Percentiles rank a stretch among this genome's conserved stretches.
Conservation (phyloP, 192 early-diverging fungal species). For the Coemansia sp. region DNA sequence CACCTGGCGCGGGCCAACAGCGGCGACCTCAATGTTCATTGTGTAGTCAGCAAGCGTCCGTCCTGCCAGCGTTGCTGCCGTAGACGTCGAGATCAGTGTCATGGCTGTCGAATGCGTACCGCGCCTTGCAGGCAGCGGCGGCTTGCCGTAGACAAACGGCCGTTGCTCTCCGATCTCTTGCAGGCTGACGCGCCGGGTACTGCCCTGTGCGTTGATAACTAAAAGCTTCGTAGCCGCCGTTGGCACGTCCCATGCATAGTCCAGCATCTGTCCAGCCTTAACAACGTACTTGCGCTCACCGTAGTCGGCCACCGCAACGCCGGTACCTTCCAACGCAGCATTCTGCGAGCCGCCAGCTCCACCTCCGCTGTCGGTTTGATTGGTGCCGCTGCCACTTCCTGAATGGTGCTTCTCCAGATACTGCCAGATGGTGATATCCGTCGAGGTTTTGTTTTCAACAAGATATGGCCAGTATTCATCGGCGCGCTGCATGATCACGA, state of each 20-base stretch:
- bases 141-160: slow-evolving; percentile 75
- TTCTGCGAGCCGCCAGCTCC: background rate
- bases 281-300: slow-evolving; percentile 31
- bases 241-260: slow-evolving; percentile 93
- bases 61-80: slow-evolving; percentile 12
- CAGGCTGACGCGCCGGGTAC: slow-evolving; percentile 76
- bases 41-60: slow-evolving; percentile 72
- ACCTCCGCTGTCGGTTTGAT: background rate
- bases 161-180: slow-evolving; percentile 87
- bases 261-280: slow-evolving; percentile 51
- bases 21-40: slow-evolving; percentile 75
- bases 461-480: slow-evolving; percentile 81
- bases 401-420: slow-evolving; percentile 23
- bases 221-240: slow-evolving; percentile 70
- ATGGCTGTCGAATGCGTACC: background rate
- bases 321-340: background rate
- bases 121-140: slow-evolving; percentile 21
- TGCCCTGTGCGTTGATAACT: slow-evolving; percentile 72
- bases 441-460: slow-evolving; percentile 59
- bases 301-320: background rate
- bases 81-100: background rate
- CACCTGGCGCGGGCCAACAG: slow-evolving; percentile 66
- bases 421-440: slow-evolving; percentile 79
- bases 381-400: background rate
- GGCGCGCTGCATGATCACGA: slow-evolving; percentile 79